Conservation (phyloP, 2,329 filamentous ascomycete species). For the Exophiala xenobiotica region DNA sequence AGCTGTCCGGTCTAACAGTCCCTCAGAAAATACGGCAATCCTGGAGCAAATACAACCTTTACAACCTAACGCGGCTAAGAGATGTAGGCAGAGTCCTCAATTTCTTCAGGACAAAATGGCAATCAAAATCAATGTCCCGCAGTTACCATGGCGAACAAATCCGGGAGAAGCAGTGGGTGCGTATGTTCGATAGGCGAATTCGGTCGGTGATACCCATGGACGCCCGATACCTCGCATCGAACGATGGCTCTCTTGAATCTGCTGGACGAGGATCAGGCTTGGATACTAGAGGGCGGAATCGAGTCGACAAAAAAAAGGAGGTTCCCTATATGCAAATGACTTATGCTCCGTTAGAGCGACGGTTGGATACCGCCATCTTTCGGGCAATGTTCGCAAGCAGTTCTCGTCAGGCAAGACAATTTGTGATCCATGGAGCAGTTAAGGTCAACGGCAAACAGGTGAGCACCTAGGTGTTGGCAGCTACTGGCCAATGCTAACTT, state of each 20-base stretch:
- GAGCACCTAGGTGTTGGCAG: constrained; percentile 28
- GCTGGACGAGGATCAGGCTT: constrained; percentile 78
- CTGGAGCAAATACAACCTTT: constrained; percentile 97
- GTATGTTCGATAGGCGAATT: constrained; percentile 82
- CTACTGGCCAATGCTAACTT: constrained; percentile 10
- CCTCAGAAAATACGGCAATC: constrained; percentile 84
- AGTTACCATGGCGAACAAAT: constrained; percentile 95
- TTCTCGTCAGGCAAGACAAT: constrained; percentile 86
- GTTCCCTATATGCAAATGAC: constrained; percentile 93
- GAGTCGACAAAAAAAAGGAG: constrained; percentile 29
- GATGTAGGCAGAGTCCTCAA: constrained; percentile 54
- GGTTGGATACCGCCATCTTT: constrained; percentile 93
- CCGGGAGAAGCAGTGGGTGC: constrained; percentile 87
- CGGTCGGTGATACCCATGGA: constrained; percentile 84
- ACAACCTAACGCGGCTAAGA: constrained; percentile 68
- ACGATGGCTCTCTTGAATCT: constrained; percentile 81
- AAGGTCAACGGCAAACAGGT: constrained; percentile 97
- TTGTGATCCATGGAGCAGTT: constrained; percentile 88
- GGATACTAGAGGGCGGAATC: constrained; percentile 33
- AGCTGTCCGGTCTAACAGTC: constrained; percentile 2
- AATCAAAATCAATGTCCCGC: constrained; percentile 77
- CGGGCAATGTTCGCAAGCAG: constrained; percentile 92
- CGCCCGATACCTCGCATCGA: constrained; percentile 70
- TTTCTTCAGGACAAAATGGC: constrained; percentile 99
- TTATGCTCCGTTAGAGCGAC: constrained; percentile 84